A percentile compares a stretch with the other conserved stretches of the same genome.
Conservation (phyloP, 805 yeast species). For the Saccharomycopsis sp. region DNA sequence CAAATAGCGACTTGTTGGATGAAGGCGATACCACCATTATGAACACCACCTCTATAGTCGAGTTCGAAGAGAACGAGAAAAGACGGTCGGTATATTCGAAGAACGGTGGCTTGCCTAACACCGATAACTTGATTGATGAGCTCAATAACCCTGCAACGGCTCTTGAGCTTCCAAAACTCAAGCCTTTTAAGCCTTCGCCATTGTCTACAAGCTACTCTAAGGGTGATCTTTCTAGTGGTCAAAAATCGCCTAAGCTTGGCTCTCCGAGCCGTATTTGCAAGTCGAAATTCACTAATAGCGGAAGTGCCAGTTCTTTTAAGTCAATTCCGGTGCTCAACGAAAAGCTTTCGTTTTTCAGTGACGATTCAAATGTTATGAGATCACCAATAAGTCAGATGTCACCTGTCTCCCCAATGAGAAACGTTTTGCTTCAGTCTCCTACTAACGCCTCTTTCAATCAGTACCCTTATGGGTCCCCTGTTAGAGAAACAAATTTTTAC, state of each 20-base stretch:
- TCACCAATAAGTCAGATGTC: background rate
- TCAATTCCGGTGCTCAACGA: slow-evolving; percentile 20
- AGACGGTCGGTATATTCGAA: background rate
- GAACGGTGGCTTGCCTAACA: slow-evolving; percentile 6
- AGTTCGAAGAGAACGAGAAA: slow-evolving; percentile 6
- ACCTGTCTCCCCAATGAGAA: background rate
- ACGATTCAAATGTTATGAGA: slow-evolving; percentile 2
- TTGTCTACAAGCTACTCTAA: background rate
- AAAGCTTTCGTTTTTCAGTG: slow-evolving; percentile 15
- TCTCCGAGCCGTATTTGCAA: slow-evolving; percentile 15
- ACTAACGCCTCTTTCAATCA: background rate
- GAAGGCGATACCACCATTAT: slow-evolving; percentile 22
- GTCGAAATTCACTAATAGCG: slow-evolving; percentile 8
- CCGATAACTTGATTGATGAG: slow-evolving; percentile 18
- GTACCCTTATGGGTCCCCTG: background rate
- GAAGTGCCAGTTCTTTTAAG: slow-evolving; percentile 8
- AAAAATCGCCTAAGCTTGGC: slow-evolving; percentile 16
- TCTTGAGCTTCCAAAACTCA: slow-evolving; percentile 20
- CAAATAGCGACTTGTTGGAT: slow-evolving; percentile 12
- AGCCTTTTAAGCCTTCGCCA: slow-evolving; percentile 11
- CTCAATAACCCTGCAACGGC: background rate
- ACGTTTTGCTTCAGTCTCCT: background rate
- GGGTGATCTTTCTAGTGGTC: background rate
- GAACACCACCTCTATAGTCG: slow-evolving; percentile 19
- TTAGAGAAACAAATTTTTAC: background rate